Evolutionary conservation across 2,329 filamentous ascomycete genomes (phyloP).

Genomic region (Chaetomiaceae sp.): DNA sequence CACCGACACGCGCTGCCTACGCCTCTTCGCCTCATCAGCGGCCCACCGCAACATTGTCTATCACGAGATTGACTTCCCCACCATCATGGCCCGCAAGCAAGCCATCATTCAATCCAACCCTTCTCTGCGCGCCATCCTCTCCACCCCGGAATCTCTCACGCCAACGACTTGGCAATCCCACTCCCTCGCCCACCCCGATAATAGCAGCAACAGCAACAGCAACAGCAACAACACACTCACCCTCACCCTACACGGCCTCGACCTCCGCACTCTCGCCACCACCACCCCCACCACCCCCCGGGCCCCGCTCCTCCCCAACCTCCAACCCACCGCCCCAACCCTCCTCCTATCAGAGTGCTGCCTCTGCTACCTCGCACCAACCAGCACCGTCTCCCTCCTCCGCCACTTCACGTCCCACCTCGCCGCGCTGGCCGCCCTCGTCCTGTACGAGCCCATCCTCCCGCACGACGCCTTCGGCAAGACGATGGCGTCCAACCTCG

Average conservation of each 20-base stretch:
- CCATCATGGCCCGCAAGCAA: conserved; percentile 67
- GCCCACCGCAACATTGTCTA: conserved; percentile 56
- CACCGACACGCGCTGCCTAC: conserved; percentile 85
- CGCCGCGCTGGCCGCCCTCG: conserved; percentile 46
- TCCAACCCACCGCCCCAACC: conserved; percentile 64
- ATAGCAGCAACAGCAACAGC: neutral
- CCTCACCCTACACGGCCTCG: conserved; percentile 55
- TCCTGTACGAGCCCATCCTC: conserved; percentile 86
- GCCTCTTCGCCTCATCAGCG: conserved; percentile 56
- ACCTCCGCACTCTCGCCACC: conserved; percentile 59
- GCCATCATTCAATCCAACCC: conserved; percentile 41
- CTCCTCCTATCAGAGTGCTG: conserved; percentile 93
- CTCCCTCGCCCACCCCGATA: neutral
- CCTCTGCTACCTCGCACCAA: conserved; percentile 73
- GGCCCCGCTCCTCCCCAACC: conserved; percentile 42
- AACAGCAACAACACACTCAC: conserved; percentile 17
- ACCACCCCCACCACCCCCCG: conserved; percentile 5
- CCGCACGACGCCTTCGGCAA: conserved; percentile 82
- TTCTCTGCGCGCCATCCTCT: conserved; percentile 28
- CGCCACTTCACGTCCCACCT: conserved; percentile 57
- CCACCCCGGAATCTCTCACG: conserved; percentile 1
- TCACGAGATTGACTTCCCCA: conserved; percentile 87
- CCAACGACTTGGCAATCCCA: conserved; percentile 8
- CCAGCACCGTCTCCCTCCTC: conserved; percentile 62
- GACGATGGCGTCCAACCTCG: conserved; percentile 89